Base-by-base conservation (phyloP, 345 rosid species). In the Lepidium sativum region DNA sequence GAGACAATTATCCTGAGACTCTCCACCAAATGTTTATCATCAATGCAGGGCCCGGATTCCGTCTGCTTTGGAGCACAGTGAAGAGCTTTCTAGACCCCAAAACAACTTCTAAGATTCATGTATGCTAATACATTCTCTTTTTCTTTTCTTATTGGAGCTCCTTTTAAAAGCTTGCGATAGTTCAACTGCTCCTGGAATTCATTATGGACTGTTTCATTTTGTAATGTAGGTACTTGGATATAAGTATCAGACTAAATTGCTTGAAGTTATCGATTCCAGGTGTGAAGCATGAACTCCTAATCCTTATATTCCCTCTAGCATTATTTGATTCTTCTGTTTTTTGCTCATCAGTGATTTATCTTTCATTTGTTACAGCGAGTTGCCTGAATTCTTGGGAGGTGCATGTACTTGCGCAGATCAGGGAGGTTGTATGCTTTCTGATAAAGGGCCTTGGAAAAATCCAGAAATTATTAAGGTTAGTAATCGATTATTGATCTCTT, bases 1-100 rank as follows among this genome's bases (percentile, higher is more conserved):
- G 96, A 53, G 97, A 94, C 75, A 94, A 94, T 72, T 94, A 91
- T 75, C 99, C 99, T 17, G 99, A 94, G 98, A 89, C 98, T n/a
- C 97, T 92, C 34, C 81, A 82, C 80, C 97, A 92, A 77, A 92
- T 92, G 98, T 89, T 82, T 79, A 92, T 92, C 78, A 89, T 92
- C 80, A 92, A 92, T 63, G 91, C 98, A 68, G 98, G 98, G 61
- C 78, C 89, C 8, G 97, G 94, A 34, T 92, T 92, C 83, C 87
- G 95, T 76, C 58, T 87, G 54, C 63, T 92, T 68, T 92, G 98
- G 98, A 89, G 78, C 77, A 87, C 96, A 14, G 81, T 92, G 11
- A 92, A 89, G 76, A 76, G 79, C 54, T 92, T 92, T 78, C 77
- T 92, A 52, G 98, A 92, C 83, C 98, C 98, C n/a, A 92, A 86